Base-by-base conservation (phyloP, 164 flowering plant genomes). In the Vitis riparia region DNA sequence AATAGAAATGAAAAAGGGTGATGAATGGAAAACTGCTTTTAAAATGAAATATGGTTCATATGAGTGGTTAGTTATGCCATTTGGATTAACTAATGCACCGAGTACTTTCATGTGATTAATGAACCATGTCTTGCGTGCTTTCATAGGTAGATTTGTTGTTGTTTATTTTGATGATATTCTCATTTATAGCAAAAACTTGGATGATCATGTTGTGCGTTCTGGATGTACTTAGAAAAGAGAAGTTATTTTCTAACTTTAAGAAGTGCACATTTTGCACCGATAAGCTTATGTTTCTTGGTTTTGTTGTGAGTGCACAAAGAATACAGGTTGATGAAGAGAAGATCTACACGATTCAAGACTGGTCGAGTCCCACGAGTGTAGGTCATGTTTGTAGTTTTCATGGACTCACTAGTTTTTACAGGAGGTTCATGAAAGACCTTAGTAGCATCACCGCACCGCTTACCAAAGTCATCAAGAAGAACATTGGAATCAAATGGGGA, bases 101-200 rank as follows among this genome's bases (percentile, higher is more conserved):
- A 37, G 44, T 6, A 37, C 44, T 37, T 37, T 37, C 44, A 37
- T 37, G 44, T 3, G 44, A 37, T 6, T 37, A 37, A 37, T 37
- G 5, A 37, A 37, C 44, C 44, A 64, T 64, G 32, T 47, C 29
- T 64, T 52, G 32, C 49, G 17, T 9, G 16, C 65, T 62, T 62
- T 32, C 23, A 62, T 62, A 1, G 17, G 2, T 2, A 23, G 12
- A 37, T 3, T 37, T 37, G 44, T 37, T 3, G 44, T 37, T 16
- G 13, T 11, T 4, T 44, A 62, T 5, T 62, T 62, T 62, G 51
- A 37, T 37, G 65, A 62, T 62, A 62, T 44, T 12, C 49, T 62
- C 5, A 29, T 23, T 62, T 62, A 62, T 44, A 32, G 50, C 11
- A 37, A 47, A n/a, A 44, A 7, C 14, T 37, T 62, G n/a, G 52